Evolutionary conservation across 192 early-diverging fungal genomes (phyloP), one percentile per base, ranked within the genome.

Genomic region (Entomortierella lignicola): DNA sequence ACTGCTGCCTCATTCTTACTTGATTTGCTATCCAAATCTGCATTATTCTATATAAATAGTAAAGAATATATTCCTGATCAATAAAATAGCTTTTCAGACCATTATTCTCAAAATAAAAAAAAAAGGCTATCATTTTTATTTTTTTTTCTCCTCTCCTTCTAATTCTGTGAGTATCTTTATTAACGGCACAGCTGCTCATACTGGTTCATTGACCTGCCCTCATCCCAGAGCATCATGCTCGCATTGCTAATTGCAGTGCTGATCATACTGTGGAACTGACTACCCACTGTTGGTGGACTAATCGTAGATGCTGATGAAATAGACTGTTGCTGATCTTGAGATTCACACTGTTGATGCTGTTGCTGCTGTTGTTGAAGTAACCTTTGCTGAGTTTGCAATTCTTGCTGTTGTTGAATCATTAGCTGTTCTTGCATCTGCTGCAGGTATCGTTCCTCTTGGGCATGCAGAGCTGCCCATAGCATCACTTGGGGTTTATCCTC

Each of bases 211-310:
- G 60, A 53, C 10, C 47, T 15, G 20, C 60, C 66, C 27, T 77
- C 73, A 26, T 77, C 73, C 73, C 73, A 77, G 34, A 77, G 73
- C 65, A 67, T 69, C 73, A 69, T 77, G 17, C 73, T 77, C 2
- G 73, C 73, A 60, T 77, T 77, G 37, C 66, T 77, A 42, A 77
- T 77, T 2, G 55, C 66, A n/a, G 30, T 58, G 48, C 66, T 69
- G 44, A 77, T 68, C 73, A 77, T 55, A 47, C 55, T 77, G n/a
- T 69, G 55, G 23, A 68, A 69, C 0, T 37, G 27, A 27, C 59
- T 56, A n/a, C 72, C 72, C 0, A 75, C 72, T 8, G 57, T 41
- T n/a, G 64, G 43, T 13, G 59, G 13, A n/a, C 37, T 25, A 17
- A 55, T 44, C 4, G 51, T 43, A 8, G 66, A 1, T 39, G 55